phyloP scores from a whole-genome alignment of 352 stramenopile species.

The Globisporangium spinosum region DNA sequence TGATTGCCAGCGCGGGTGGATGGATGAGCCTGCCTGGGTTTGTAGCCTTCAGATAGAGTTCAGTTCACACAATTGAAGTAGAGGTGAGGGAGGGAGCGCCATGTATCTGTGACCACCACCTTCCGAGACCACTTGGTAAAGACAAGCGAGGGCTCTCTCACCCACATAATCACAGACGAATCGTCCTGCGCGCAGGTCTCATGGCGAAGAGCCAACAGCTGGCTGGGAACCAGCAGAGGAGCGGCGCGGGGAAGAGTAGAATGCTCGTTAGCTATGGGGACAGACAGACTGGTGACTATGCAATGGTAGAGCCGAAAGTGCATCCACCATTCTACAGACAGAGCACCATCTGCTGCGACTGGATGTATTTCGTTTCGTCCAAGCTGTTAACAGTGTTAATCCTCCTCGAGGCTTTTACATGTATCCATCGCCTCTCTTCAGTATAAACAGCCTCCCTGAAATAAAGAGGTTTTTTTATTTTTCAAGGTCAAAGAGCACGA shows the following conservation, averaged over 20 bases:
- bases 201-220: neutral
- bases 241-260: neutral
- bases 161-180: neutral
- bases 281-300: neutral
- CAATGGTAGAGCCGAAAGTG: neutral
- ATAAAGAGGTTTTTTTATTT: neutral
- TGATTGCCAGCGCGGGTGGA: neutral
- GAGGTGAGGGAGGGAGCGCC: neutral
- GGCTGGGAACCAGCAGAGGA: neutral
- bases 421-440: neutral
- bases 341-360: slow-evolving; percentile 1
- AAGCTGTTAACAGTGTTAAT: neutral
- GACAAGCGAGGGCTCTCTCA: neutral
- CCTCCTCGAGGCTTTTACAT: neutral
- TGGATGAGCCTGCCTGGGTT: neutral
- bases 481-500: neutral
- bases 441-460: neutral
- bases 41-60: slow-evolving; percentile 2
- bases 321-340: neutral
- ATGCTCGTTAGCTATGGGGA: neutral
- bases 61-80: neutral
- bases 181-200: neutral
- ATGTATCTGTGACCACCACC: neutral
- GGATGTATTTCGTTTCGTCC: slow-evolving; percentile 2
- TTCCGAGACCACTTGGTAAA: neutral